Evolutionary conservation across 148 eudicot species (phyloP).

Genomic region (Rhododendron molle): DNA sequence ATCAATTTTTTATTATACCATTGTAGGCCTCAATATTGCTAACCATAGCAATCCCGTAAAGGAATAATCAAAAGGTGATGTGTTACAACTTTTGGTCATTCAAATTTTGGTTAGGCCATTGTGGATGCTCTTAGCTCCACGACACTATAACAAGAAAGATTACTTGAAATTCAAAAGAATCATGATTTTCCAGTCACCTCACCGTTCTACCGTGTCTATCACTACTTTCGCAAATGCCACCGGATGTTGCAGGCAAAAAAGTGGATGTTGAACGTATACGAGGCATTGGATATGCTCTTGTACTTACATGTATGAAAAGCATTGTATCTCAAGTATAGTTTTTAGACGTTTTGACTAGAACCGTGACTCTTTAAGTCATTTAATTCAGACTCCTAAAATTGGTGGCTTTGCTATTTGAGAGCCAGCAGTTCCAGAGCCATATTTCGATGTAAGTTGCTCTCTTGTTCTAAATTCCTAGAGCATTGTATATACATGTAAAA

Average conservation of each 20-base stretch:
- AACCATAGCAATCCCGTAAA: too few species aligned
- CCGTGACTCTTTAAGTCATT: background rate
- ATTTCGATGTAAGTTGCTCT: conserved; percentile 14
- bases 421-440: conserved; percentile 26
- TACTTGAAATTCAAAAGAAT: too few species aligned
- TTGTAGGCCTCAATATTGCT: too few species aligned
- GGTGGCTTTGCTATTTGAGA: conserved; percentile 46
- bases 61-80: too few species aligned
- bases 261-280: conserved; percentile 7
- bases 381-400: conserved; percentile 17
- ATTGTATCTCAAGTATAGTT: background rate
- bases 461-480: background rate
- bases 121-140: too few species aligned
- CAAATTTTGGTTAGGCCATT: too few species aligned
- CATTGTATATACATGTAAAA: background rate
- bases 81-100: too few species aligned
- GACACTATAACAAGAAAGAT: too few species aligned
- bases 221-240: too few species aligned
- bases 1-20: too few species aligned
- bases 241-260: background rate
- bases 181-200: too few species aligned
- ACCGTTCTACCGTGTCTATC: too few species aligned
- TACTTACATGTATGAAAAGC: conserved; percentile 10
- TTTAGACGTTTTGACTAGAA: background rate
- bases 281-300: conserved; percentile 15